Base-by-base conservation (phyloP, 2,329 filamentous ascomycete genomes). In the Venturia carpophila region DNA sequence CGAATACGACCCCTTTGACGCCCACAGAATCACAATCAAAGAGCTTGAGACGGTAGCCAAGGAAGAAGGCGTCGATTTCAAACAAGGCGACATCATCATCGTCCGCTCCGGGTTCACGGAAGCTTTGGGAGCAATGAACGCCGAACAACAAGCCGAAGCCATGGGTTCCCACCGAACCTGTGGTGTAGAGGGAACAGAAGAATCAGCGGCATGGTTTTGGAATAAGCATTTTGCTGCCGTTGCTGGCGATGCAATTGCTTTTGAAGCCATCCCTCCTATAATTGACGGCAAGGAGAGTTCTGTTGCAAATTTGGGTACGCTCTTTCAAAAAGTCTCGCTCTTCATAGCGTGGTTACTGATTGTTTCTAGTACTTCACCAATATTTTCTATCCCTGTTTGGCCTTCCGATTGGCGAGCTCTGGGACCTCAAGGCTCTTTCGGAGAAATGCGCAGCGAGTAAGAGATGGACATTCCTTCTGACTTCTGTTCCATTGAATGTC, bases 11-110 rank as follows among this genome's bases (percentile, higher is more conserved):
- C 79, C 84, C 0, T 79, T 84, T 61, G 78, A 78, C 3, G 75
- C 78, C 0, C 77, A 85, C 69, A 77, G 79, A 37, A 86, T 88
- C 71, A 80, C 79, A 0, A 74, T 82, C 1, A 71, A 77, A 0
- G 80, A 86, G 0, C 65, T 74, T 11, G 70, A 73, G 34, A 70
- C 41, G 1, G 39, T 67, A 19, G 66, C 66, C 37, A 61, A 58
- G 34, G 45, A 37, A 27, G 56, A 67, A 56, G 60, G 65, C 19
- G 56, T 60, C n/a, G 60, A 55, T 34, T 67, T 67, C 30, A 66
- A 67, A 39, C 52, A 55, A 17, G 75, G 75, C 1, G 74, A 76
- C 65, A 73, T 76, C 13, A 60, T 76, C 45, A 69, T 76, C 65
- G 69, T 76, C 27, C 66, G 75, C 0, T 74, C 71, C 62, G 83